Percentiles rank a stretch among this genome's conserved stretches.
phyloP scores from a whole-genome alignment of 2,329 filamentous ascomycete species.

The Fusarium penzigii region DNA sequence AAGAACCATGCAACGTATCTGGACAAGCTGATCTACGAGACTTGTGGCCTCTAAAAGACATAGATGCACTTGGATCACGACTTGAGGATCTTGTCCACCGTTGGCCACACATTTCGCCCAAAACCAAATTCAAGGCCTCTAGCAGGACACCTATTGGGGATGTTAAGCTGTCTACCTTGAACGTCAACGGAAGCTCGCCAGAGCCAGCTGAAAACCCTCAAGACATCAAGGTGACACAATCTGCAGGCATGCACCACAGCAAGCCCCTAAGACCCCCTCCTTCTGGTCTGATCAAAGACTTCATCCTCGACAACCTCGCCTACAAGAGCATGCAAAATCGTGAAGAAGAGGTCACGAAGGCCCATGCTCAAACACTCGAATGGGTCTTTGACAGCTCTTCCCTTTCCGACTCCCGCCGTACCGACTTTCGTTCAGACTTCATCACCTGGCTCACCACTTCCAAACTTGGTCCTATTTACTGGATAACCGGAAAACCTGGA shows the following conservation, averaged over 20 bases:
- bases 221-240: background rate
- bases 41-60: conserved; percentile 21
- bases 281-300: conserved; percentile 29
- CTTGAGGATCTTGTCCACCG: conserved; percentile 16
- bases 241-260: background rate
- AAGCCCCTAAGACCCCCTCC: conserved; percentile 10
- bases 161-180: too few species aligned
- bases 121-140: background rate
- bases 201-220: background rate
- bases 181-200: too few species aligned
- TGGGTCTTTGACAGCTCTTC: conserved; percentile 35
- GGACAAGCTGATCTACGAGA: background rate
- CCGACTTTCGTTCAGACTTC: conserved; percentile 19
- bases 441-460: conserved; percentile 29
- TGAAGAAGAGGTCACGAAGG: conserved; percentile 32
- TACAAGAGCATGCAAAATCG: conserved; percentile 36
- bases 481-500: conserved; percentile 45
- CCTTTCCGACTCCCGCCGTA: background rate
- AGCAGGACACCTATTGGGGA: too few species aligned
- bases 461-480: conserved; percentile 29
- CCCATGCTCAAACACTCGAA: conserved; percentile 36
- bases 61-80: conserved; percentile 17
- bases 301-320: conserved; percentile 33
- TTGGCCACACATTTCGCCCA: conserved; percentile 8
- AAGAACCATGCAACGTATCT: too few species aligned